Base-by-base conservation (phyloP, 305 asterid species). In the Ilex paraguariensis region DNA sequence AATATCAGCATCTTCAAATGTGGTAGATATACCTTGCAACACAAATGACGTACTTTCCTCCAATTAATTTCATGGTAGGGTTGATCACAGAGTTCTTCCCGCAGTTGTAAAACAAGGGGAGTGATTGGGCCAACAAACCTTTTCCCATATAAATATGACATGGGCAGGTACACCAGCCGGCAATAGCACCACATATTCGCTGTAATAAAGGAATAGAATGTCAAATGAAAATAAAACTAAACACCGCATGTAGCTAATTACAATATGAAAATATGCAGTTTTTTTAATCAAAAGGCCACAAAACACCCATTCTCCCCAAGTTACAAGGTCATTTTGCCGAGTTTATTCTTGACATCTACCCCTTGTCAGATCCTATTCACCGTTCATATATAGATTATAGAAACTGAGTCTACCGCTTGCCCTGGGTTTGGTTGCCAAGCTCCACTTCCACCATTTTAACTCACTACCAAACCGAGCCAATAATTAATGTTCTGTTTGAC, bases 151-250 rank as follows among this genome's bases (percentile, higher is more conserved):
- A 91, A 71, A 72, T 91, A 91, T 0, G 96, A 91, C 97, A 90
- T 90, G 33, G 97, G 96, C 95, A 91, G 83, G 87, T 88, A 88
- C 21, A 83, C 92, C 95, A 85, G 80, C 62, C 98, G 83, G 52
- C 95, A 83, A 65, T 86, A 85, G 74, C 96, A 88, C 95, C 95
- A 88, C 91, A 91, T 91, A 66, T 88, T 88, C 31, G 87, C 97
- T 91, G 90, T 86, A 74, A 36, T 65, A 53, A 57, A 31, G 28
- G 28, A 21, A 21, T 21, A 21, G 28, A 21, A 46, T 7, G 28
- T 21, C 28, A 21, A 0, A 21, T 21, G 28, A 21, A 21, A 21
- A 21, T 21, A 21, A 21, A 21, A 1, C 28, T 21, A 21, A 21
- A 21, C 28, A 21, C 1, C 28, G 28, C 28, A 21, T 21, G 28